Evolutionary conservation across 139 green algal species (phyloP).

Genomic region (Micractinium sp.): DNA sequence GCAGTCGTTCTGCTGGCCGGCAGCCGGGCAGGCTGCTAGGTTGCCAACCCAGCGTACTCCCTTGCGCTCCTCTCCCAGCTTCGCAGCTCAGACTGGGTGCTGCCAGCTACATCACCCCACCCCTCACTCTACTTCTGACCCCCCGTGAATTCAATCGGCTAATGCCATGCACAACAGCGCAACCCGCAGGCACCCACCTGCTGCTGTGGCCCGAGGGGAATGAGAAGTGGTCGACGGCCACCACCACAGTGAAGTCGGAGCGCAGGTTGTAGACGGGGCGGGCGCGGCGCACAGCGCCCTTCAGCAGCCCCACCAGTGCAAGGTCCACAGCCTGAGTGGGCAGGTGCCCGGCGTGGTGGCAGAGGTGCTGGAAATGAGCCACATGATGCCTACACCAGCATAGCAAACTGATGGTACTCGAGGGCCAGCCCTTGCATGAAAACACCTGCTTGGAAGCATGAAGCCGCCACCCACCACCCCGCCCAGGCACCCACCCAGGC

Average conservation of each 20-base stretch:
- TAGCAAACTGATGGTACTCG: not conserved
- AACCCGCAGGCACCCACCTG: not conserved
- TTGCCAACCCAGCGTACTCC: too few species aligned
- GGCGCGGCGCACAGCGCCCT: constrained; percentile 46
- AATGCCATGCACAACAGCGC: not conserved
- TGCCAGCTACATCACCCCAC: not conserved
- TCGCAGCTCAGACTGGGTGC: too few species aligned
- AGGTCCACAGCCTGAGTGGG: constrained; percentile 53
- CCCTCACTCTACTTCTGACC: not conserved
- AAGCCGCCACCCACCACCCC: not conserved
- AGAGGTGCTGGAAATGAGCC: too few species aligned
- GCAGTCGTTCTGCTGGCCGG: too few species aligned
- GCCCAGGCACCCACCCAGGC: constrained; percentile 6
- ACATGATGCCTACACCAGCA: too few species aligned
- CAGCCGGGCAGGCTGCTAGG: not conserved
- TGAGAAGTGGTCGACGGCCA: constrained; percentile 66
- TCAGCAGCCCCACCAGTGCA: constrained; percentile 56
- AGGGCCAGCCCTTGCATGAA: not conserved
- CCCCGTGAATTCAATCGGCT: not conserved
- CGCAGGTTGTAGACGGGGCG: constrained; percentile 66
- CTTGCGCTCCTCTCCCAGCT: too few species aligned
- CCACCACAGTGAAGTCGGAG: constrained; percentile 63
- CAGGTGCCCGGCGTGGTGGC: too few species aligned
- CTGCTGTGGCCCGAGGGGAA: constrained; percentile 71
- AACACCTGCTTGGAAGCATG: not conserved